These are phyloP conservation scores for Luffa aegyptiaca DNA, from an alignment of 306 rosid genomes.

Conservation along the genomic window DNA sequence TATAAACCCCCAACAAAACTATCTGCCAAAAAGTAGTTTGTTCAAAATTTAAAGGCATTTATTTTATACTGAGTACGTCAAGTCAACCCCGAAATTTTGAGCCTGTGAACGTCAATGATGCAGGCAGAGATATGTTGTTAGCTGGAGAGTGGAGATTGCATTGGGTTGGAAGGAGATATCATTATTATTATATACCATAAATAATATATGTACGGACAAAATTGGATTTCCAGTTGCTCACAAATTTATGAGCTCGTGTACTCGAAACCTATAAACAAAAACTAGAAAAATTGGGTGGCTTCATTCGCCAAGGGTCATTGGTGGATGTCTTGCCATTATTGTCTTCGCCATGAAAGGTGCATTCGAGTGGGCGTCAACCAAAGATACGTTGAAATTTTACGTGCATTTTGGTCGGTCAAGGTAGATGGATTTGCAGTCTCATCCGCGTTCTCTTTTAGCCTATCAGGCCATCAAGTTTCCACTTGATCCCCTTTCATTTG, in stretches of 20 bases:
- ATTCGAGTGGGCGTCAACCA: neutral
- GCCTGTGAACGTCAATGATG: neutral
- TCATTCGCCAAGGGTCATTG: neutral
- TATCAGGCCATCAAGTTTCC: neutral
- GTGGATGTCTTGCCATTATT: neutral
- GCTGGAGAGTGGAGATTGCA: neutral
- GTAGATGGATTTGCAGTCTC: neutral
- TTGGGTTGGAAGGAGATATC: neutral
- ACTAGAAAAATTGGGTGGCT: neutral
- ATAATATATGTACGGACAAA: constrained; percentile 17
- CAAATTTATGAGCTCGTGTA: constrained; percentile 6
- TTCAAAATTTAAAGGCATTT: neutral
- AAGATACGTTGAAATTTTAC: neutral
- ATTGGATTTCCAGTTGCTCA: constrained; percentile 10
- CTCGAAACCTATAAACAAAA: neutral
- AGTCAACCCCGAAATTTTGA: too few species aligned
- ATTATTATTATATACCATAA: constrained; percentile 7
- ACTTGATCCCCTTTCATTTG: neutral
- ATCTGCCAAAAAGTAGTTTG: too few species aligned
- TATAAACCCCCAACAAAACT: too few species aligned
- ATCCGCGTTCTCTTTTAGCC: neutral
- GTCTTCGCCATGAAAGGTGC: neutral
- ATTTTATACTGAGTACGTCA: neutral
- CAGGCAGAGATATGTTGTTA: neutral
- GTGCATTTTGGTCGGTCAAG: neutral